phyloP scores from a whole-genome alignment of 495 filamentous ascomycete genomes.

The Penicillium macrosclerotiorum region DNA sequence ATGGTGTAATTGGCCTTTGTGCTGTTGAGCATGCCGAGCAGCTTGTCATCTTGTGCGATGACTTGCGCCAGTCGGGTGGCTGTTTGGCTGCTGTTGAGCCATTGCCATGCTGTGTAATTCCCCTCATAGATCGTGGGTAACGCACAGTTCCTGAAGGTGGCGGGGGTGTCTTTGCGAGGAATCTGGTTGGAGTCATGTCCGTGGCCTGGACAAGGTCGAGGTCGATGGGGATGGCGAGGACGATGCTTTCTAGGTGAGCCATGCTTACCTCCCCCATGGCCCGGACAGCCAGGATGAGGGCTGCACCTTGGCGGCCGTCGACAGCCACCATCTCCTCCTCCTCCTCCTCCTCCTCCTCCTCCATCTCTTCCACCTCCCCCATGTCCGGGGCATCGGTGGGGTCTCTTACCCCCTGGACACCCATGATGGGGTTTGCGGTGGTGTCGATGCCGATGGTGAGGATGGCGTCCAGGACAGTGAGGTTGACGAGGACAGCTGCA shows the following conservation, averaged over 20 bases:
- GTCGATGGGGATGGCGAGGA: slow-evolving; percentile 23
- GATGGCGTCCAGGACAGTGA: too few species aligned
- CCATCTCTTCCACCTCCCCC: slow-evolving; percentile 36
- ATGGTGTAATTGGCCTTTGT: slow-evolving; percentile 70
- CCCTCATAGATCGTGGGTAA: too few species aligned
- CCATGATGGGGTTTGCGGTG: too few species aligned
- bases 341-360: slow-evolving; percentile 19
- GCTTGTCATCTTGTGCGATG: slow-evolving; percentile 65
- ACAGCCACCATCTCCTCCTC: background rate
- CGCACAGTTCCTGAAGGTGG: too few species aligned
- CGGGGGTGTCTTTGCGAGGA: too few species aligned
- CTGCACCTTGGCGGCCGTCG: background rate
- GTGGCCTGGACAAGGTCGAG: background rate
- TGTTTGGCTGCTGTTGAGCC: slow-evolving; percentile 70
- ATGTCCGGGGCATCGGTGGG: background rate
- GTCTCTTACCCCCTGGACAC: too few species aligned
- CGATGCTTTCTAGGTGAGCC: background rate
- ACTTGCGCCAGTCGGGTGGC: slow-evolving; percentile 72
- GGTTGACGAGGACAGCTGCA: too few species aligned
- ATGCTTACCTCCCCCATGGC: background rate
- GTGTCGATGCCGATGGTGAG: too few species aligned
- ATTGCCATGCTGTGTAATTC: slow-evolving; percentile 74
- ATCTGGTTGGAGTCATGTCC: background rate
- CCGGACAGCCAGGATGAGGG: background rate
- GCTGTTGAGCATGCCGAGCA: slow-evolving; percentile 68